Evolutionary conservation across 805 yeast genomes (phyloP), one percentile per base, ranked within the genome.

Genomic region (Pichia californica): DNA sequence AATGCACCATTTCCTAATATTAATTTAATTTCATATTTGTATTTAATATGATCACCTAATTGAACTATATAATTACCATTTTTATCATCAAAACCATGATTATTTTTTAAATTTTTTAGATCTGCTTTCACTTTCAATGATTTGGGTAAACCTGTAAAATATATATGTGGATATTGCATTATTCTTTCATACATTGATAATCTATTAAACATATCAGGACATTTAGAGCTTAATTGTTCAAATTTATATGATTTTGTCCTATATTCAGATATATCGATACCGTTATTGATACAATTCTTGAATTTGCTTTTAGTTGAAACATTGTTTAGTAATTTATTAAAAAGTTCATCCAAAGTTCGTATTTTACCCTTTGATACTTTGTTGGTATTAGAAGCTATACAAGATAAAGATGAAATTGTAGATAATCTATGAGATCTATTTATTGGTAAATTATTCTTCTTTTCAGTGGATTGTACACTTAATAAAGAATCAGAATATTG

Each of bases 1-100:
- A 87, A 87, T 34, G 89, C 79, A 7, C 96, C 96, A 39, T 73
- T 76, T 0, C 96, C 96, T 10, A 87, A 68, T 1, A 68, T 60
- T 2, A 68, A 60, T 18, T 74, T 40, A 4, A 86, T 77, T 51
- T 83, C 79, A 56, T 81, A 88, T 25, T 94, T 63, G 58, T 79
- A 87, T 42, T 81, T 81, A 34, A 87, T 74, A 50, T 87, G 96
- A 56, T 86, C 95, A 10, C 81, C 77, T 1, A 59, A 56, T 0
- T 67, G 53, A 1, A 76, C 67, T 6, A 66, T 64, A 53, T 83
- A 81, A 54, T 85, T 83, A 4, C 86, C 83, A 11, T 73, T 63
- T 10, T 60, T 58, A 55, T 86, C 93, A 56, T 85, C 94, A 59
- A 81, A 84, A 0, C 88, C 89, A 63, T 76, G 78, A 59, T 81